phyloP scores from a whole-genome alignment of 345 rosid genomes.

The Psidium friedrichsthalianum region DNA sequence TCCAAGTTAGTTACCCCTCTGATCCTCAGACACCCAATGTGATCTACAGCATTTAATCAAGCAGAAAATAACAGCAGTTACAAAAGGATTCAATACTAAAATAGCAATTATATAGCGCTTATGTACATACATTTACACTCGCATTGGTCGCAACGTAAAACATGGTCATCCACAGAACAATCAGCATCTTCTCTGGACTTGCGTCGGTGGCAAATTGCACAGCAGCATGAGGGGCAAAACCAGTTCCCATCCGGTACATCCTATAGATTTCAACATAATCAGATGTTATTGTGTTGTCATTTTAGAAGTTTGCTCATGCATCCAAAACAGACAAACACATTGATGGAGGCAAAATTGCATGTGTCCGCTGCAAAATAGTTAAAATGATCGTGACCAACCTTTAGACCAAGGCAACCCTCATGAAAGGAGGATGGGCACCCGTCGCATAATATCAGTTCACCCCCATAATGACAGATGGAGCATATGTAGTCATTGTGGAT shows the following conservation, averaged over 20 bases:
- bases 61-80: background rate
- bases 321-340: background rate
- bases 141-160: conserved; percentile 53
- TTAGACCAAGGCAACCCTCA: conserved; percentile 50
- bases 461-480: conserved; percentile 74
- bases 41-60: conserved; percentile 33
- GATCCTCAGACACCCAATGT: conserved; percentile 28
- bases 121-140: conserved; percentile 36
- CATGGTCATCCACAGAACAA: conserved; percentile 7
- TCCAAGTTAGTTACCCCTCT: conserved; percentile 8
- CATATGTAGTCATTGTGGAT: conserved; percentile 51
- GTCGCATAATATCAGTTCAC: conserved; percentile 67
- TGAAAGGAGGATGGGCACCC: conserved; percentile 86
- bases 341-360: background rate
- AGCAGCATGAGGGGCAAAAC: conserved; percentile 84
- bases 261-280: conserved; percentile 14
- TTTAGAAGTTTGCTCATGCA: background rate
- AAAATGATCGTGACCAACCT: conserved; percentile 18
- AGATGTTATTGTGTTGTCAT: background rate
- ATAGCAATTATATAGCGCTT: background rate
- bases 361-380: background rate
- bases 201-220: conserved; percentile 38
- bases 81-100: background rate
- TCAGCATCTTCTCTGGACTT: conserved; percentile 14
- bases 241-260: conserved; percentile 75